Percentiles rank a stretch among this genome's conserved stretches.
phyloP scores from a whole-genome alignment of 208 protist species.

The Acanthamoeba polyphaga region DNA sequence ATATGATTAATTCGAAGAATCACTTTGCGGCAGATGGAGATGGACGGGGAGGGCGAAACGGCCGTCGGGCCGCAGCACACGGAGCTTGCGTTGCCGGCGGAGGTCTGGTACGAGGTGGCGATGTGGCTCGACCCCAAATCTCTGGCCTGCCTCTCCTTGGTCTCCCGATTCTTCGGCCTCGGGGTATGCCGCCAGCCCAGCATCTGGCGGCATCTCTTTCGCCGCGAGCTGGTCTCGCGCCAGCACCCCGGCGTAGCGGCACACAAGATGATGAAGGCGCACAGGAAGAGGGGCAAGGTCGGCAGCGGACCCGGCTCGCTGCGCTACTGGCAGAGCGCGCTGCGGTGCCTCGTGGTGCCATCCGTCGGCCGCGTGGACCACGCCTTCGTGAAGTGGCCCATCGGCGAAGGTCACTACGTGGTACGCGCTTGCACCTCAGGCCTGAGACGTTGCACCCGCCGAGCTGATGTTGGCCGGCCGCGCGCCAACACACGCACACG shows the following conservation, averaged over 20 bases:
- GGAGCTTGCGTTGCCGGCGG: neutral
- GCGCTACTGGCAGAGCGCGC: constrained; percentile 18
- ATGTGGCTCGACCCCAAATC: constrained; percentile 3
- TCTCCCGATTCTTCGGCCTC: neutral
- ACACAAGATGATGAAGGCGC: neutral
- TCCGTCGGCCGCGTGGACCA: neutral
- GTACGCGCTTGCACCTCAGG: neutral
- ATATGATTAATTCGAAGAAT: neutral
- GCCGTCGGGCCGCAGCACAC: neutral
- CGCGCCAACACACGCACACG: too few relatives aligned
- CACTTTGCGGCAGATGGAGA: neutral
- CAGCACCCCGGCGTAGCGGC: neutral
- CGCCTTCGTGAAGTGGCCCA: constrained; percentile 12
- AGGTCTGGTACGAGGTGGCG: neutral
- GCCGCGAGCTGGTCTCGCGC: neutral
- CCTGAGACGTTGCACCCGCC: too few relatives aligned
- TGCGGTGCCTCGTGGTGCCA: neutral
- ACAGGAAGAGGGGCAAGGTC: too few relatives aligned
- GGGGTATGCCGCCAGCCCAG: neutral
- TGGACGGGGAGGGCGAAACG: neutral
- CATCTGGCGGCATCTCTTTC: neutral
- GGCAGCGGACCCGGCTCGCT: neutral
- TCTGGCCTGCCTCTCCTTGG: neutral
- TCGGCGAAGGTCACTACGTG: constrained; percentile 6
- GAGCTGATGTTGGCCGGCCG: too few relatives aligned